phyloP scores from a whole-genome alignment of 352 stramenopile species.

The Phytopythium vexans region DNA sequence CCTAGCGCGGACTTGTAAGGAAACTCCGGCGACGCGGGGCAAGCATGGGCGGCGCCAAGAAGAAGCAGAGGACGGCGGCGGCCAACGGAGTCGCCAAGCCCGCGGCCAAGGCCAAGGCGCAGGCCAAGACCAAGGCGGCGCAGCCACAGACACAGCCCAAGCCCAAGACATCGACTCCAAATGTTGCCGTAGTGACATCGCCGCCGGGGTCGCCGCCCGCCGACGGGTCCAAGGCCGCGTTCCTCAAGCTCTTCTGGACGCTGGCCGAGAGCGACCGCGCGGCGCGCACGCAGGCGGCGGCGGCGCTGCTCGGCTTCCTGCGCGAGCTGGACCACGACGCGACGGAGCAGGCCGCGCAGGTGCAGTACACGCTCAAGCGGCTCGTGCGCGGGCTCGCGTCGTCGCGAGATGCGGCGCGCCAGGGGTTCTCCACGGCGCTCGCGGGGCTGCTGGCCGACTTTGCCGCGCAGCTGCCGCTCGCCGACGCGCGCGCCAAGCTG shows the following conservation, averaged over 20 bases:
- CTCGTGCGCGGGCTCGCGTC: slow-evolving; percentile 88
- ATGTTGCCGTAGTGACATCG: background rate
- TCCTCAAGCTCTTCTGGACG: slow-evolving; percentile 89
- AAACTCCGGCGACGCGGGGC: slow-evolving; percentile 1
- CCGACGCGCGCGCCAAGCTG: slow-evolving; percentile 56
- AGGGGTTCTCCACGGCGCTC: slow-evolving; percentile 88
- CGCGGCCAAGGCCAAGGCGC: slow-evolving; percentile 9
- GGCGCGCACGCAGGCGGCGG: slow-evolving; percentile 54
- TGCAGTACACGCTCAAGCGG: slow-evolving; percentile 90
- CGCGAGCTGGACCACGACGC: slow-evolving; percentile 34
- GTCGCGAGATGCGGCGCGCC: slow-evolving; percentile 82
- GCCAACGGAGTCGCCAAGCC: slow-evolving; percentile 1
- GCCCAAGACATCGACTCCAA: background rate
- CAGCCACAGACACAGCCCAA: background rate
- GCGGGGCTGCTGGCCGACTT: slow-evolving; percentile 63
- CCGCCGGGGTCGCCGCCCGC: background rate
- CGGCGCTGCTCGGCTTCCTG: slow-evolving; percentile 37
- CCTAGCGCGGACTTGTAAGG: slow-evolving; percentile 4
- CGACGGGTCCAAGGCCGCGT: slow-evolving; percentile 40
- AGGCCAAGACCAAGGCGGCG: background rate
- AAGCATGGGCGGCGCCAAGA: slow-evolving; percentile 25
- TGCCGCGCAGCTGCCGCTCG: slow-evolving; percentile 28
- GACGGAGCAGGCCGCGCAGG: slow-evolving; percentile 36
- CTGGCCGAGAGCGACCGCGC: slow-evolving; percentile 70
- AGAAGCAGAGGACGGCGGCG: slow-evolving; percentile 20